Evolutionary conservation across 2,329 filamentous ascomycete species (phyloP), one percentile per base, ranked within the genome.

Genomic region (Ceratocystis ficicola): DNA sequence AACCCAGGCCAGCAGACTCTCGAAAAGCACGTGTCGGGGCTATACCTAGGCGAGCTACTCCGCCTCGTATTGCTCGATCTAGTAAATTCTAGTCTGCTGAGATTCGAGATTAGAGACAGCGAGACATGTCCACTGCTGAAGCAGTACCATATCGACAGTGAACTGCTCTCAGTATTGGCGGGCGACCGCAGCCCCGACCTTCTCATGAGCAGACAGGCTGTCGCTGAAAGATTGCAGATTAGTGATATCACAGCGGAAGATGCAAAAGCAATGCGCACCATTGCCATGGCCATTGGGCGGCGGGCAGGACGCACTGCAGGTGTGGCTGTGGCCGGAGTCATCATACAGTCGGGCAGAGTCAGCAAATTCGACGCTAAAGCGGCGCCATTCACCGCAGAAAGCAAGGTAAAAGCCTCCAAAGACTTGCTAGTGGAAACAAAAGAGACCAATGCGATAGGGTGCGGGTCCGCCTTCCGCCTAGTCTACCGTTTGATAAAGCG

Each of bases 1-100:
- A 90, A 92, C 72, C 87, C 87, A 0, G 87, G 87, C 10, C 83
- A 88, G 63, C 88, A 92, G 72, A 89, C 90, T 81, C 90, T 91
- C 69, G 88, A 92, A 75, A 92, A 92, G 77, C 84, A 87, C 48
- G 82, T 91, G n/a, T 89, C 86, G 0, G 88, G 88, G 69, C 87
- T 92, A 83, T 92, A 92, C 74, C 74, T 92, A 63, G 88, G 88
- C 15, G 89, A 92, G 72, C 85, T 92, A 48, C 78, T 91, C 61
- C 81, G 88, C 57, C 80, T 85, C 20, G 83, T 83, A 17, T 75
- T 91, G 10, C 71, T 89, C 28, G 74, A 78, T 4, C 62, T 76
- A 48, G 71, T 75, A 64, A 66, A 67, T 1, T 46, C 67, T 0
- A 22, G 52, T 1, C n/a, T 64, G 1, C 30, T 1, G 10, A 50